Percentiles rank a stretch among this genome's conserved stretches.
phyloP scores from a whole-genome alignment of 2,329 filamentous ascomycete species.

The Ophiostoma ips region DNA sequence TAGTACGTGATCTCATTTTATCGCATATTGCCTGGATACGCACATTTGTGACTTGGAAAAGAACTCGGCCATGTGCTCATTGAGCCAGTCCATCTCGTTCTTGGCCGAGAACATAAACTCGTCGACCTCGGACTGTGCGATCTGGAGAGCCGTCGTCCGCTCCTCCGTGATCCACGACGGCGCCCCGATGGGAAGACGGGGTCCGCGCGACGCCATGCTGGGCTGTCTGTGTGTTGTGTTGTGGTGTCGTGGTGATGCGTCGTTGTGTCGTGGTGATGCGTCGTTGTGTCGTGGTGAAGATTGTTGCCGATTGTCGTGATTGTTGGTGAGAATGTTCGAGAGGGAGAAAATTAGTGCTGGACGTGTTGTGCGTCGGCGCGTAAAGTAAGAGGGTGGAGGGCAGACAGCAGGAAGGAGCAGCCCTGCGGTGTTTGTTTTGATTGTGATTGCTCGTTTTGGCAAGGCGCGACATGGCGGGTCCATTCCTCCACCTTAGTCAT shows the following conservation, averaged over 20 bases:
- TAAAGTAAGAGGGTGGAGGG: slow-evolving; percentile 1
- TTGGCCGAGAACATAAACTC: slow-evolving; percentile 86
- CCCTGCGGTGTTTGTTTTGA: slow-evolving; percentile 14
- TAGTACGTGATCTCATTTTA: too few relatives aligned
- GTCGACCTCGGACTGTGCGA: slow-evolving; percentile 71
- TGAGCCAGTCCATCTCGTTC: slow-evolving; percentile 95
- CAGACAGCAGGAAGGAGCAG: slow-evolving; percentile 1
- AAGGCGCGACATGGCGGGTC: slow-evolving; percentile 3
- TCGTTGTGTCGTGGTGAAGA: too few relatives aligned
- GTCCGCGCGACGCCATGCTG: slow-evolving; percentile 32
- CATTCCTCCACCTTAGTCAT: neutral
- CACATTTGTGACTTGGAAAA: slow-evolving; percentile 81
- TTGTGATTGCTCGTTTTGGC: slow-evolving; percentile 12
- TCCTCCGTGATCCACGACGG: slow-evolving; percentile 76
- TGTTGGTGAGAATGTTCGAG: neutral
- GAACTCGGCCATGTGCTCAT: slow-evolving; percentile 94
- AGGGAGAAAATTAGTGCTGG: neutral
- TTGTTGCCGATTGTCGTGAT: neutral
- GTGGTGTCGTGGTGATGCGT: neutral
- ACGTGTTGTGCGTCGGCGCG: neutral
- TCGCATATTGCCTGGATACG: slow-evolving; percentile 24
- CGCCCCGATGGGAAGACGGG: slow-evolving; percentile 62
- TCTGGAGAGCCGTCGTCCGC: slow-evolving; percentile 59
- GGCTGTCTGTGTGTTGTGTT: neutral
- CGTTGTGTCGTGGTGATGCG: neutral